phyloP scores from a whole-genome alignment of 805 yeast genomes.

The Schwanniomyces vanrijiae region DNA sequence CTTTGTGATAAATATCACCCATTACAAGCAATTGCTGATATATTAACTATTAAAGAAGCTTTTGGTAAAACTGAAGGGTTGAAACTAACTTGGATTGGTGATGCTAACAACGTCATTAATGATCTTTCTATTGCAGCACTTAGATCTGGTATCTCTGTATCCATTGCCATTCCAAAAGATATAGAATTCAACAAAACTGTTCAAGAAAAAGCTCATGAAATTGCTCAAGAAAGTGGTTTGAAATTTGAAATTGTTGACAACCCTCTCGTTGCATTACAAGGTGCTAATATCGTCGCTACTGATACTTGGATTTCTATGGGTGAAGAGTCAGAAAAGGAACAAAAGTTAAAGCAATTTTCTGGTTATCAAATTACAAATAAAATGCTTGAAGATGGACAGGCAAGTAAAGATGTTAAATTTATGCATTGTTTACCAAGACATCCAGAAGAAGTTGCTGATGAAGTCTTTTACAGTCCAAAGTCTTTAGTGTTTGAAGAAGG shows the following conservation, averaged over 20 bases:
- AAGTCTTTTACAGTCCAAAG: conserved; percentile 75
- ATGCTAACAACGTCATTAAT: conserved; percentile 92
- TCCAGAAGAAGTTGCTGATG: conserved; percentile 90
- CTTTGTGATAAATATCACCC: conserved; percentile 94
- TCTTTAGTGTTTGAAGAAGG: conserved; percentile 94
- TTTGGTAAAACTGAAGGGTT: conserved; percentile 60
- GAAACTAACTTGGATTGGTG: conserved; percentile 94
- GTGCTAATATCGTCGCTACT: conserved; percentile 84
- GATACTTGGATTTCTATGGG: conserved; percentile 99
- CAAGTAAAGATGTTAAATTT: conserved; percentile 72
- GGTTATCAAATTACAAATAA: conserved; percentile 83
- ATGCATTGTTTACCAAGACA: conserved; percentile 99
- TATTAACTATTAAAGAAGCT: conserved; percentile 80
- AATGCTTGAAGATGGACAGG: conserved; percentile 58
- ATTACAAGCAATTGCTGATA: conserved; percentile 89
- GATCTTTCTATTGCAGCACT: conserved; percentile 88
- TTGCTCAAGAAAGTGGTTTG: conserved; percentile 46
- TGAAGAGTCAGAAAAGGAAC: conserved; percentile 75
- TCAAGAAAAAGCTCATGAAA: conserved; percentile 49
- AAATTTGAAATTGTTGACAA: conserved; percentile 63
- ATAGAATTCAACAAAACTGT: conserved; percentile 63
- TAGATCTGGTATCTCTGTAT: conserved; percentile 77
- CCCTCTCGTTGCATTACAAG: conserved; percentile 69
- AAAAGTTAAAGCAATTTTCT: conserved; percentile 73
- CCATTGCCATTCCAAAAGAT: conserved; percentile 82